A percentile compares a stretch with the other conserved stretches of the same genome.
Evolutionary conservation across 208 protist genomes (phyloP).

Genomic region (Trypanosoma lewisi): DNA sequence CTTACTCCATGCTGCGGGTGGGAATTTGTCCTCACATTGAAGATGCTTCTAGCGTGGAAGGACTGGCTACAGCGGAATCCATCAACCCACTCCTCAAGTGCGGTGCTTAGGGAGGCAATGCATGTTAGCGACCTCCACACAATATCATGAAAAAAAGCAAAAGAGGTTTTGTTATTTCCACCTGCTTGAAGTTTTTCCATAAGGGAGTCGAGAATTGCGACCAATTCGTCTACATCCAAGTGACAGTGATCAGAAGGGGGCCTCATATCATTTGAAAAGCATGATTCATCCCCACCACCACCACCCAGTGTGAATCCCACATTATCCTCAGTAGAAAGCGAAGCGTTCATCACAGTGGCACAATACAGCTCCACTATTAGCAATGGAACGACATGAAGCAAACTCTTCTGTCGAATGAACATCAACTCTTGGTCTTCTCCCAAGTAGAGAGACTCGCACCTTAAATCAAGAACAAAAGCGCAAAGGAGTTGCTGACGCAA

Average conservation of each 20-base stretch:
- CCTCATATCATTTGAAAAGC: neutral
- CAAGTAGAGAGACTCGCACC: neutral
- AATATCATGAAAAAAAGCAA: conserved; percentile 15
- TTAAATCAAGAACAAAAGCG: conserved; percentile 4
- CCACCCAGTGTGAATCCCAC: no score
- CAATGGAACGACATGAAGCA: conserved; percentile 7
- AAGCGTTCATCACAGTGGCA: neutral
- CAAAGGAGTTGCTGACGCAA: conserved; percentile 3
- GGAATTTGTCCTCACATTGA: neutral
- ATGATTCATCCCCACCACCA: no score
- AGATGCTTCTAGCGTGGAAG: conserved; percentile 2
- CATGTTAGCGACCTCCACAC: conserved; percentile 17
- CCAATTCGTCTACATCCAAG: conserved; percentile 12
- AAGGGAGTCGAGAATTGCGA: neutral
- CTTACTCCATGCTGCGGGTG: neutral
- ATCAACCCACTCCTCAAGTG: conserved; percentile 8
- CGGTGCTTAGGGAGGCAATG: conserved; percentile 4
- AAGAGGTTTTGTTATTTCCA: neutral
- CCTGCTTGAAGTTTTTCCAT: conserved; percentile 6
- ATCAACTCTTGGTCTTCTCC: neutral
- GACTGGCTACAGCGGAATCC: conserved; percentile 7
- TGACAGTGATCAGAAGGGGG: neutral
- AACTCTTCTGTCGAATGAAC: neutral
- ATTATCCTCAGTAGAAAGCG: no score
- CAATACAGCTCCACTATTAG: conserved; percentile 15